Base-by-base conservation (phyloP, 2,329 filamentous ascomycete species). In the Hypomyces rosellus region DNA sequence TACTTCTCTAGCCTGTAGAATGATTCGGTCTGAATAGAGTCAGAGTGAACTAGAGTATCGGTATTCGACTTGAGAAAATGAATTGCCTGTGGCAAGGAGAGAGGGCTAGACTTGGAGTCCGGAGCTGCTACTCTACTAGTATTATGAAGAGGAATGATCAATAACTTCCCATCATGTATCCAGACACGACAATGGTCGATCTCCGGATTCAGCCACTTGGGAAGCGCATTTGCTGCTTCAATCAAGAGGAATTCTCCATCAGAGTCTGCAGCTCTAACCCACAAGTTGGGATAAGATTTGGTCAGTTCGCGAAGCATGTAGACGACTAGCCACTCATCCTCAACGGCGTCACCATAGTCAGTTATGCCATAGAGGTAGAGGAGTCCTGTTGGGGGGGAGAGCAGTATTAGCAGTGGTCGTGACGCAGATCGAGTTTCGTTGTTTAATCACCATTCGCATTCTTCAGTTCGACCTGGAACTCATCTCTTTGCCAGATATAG, bases 321-420 rank as follows among this genome's bases (percentile, higher is more conserved):
- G 16, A 97, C 91, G 53, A 97, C 85, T 5, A 97, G 79, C 95
- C 93, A 99, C 72, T 99, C 95, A 61, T 99, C 93, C 62, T 96
- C 92, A 4, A 97, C 84, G 0, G 90, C 93, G 68, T 99, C 95
- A 8, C 92, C 91, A 61, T 90, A 97, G 64, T 92, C 88, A 1
- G 89, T 93, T 46, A 76, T 74, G 16, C 92, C 92, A 55, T 82
- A 79, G 5, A 99, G 77, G 55, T 84, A 83, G n/a, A 74, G 63
- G 8, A 81, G 37, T 3, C 13, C 6, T 36, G 30, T n/a, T n/a
- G n/a, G n/a, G n/a, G n/a, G n/a, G 4, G n/a, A 3, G 9, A 43
- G n/a, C 5, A 30, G 8, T 30, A 11, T 30, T 30, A 30, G 25
- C 25, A 30, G 25, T 30, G 25, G 25, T 30, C 9, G 25, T 30